phyloP scores from a whole-genome alignment of 768 basidiomycete species.

The Suillus luteus region DNA sequence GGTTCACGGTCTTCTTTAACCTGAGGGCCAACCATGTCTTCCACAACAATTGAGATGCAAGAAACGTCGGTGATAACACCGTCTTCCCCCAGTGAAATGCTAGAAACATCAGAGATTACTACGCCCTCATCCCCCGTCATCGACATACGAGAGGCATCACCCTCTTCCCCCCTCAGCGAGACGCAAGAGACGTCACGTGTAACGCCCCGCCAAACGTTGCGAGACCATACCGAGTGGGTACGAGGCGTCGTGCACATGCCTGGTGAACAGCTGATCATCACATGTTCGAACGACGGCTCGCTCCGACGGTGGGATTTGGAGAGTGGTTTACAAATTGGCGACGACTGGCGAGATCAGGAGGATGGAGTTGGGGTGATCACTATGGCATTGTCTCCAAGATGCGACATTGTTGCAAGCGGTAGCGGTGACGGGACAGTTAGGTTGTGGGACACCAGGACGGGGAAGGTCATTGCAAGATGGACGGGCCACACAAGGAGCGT shows the following conservation, averaged over 20 bases:
- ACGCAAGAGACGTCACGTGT: not conserved
- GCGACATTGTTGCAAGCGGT: not conserved
- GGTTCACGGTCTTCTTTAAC: not conserved
- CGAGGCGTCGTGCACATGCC: not conserved
- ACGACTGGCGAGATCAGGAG: not conserved
- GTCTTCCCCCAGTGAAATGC: not conserved
- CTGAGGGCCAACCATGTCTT: not conserved
- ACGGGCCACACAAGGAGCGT: not conserved
- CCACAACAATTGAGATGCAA: not conserved
- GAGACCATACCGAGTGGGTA: not conserved
- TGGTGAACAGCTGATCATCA: not conserved
- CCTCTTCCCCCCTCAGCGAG: not conserved
- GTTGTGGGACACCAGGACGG: not conserved
- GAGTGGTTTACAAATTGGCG: not conserved
- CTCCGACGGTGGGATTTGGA: conserved; percentile 2
- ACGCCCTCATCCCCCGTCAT: not conserved
- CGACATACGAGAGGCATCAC: not conserved
- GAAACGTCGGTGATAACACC: not conserved
- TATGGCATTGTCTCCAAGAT: not conserved
- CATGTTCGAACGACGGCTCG: conserved; percentile 2
- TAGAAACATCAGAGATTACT: not conserved
- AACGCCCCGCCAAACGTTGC: not conserved
- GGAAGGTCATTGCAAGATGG: not conserved
- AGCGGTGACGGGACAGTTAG: not conserved
- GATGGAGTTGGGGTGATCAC: not conserved